Base-by-base conservation (phyloP, 371 early-diverging fungal species). In the Nematocida sp. region DNA sequence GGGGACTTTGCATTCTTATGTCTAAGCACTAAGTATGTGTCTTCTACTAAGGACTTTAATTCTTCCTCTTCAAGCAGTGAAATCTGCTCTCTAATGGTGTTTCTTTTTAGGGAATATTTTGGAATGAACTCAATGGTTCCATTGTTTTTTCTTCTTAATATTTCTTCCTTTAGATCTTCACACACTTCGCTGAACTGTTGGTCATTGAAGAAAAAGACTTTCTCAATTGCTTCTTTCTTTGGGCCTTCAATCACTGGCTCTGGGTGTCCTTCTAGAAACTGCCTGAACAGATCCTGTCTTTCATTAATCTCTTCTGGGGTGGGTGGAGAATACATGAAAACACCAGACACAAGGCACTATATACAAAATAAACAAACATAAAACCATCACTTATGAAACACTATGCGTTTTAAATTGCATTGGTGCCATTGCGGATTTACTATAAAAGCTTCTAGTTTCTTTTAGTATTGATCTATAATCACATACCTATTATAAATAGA, bases 131-230 rank as follows among this genome's bases (percentile, higher is more conserved):
- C 72, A 15, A 67, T 39, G 13, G 42, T 45, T 3, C 70, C 75
- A 4, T 62, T 20, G 7, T 52, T 56, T 33, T 54, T 62, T 72
- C 86, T 75, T 67, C 84, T 18, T 18, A 81, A 25, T 55, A 87
- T 84, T 67, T 87, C 88, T 62, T 87, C 84, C 1, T 82, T 46
- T 52, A 87, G 66, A 69, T 87, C 88, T 27, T 83, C 70, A n/a
- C 84, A 75, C 20, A 87, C 70, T 23, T 86, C 85, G 20, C 72
- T 57, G 69, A 86, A 87, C 66, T 81, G 84, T 46, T 67, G 66
- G 66, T 83, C 73, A 13, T 71, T 56, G 6, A 87, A 78, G n/a
- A 66, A 76, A 7, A 73, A 54, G 55, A 87, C 66, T 62, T 84
- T 87, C 56, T 72, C 66, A 44, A 87, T 73, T 15, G 86, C 84